Evolutionary conservation across 2,329 filamentous ascomycete species (phyloP).

Genomic region (Stagonosporopsis rhizophila): DNA sequence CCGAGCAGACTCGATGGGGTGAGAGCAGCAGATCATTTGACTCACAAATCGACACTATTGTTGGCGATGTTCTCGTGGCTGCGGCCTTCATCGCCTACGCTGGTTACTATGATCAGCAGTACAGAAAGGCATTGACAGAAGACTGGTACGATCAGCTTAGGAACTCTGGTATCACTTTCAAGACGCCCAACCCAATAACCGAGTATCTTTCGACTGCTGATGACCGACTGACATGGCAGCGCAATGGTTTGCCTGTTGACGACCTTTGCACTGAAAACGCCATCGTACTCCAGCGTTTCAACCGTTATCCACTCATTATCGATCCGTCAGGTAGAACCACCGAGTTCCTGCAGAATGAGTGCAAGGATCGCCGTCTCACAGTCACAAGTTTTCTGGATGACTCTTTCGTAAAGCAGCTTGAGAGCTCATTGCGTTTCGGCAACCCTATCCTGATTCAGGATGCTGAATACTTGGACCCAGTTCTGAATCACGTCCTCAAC

Average conservation of each 20-base stretch:
- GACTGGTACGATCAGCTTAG: conserved; percentile 96
- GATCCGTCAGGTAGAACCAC: conserved; percentile 94
- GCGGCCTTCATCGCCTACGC: conserved; percentile 96
- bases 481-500: conserved; percentile 97
- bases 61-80: conserved; percentile 95
- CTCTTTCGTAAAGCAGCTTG: conserved; percentile 96
- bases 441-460: conserved; percentile 99
- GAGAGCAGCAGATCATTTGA: conserved; percentile 98
- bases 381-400: conserved; percentile 98
- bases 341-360: conserved; percentile 94
- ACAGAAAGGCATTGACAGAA: conserved; percentile 96
- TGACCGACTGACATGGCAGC: conserved; percentile 93
- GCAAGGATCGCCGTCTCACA: conserved; percentile 89
- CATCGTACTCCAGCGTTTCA: conserved; percentile 96
- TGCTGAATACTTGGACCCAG: conserved; percentile 94
- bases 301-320: conserved; percentile 97
- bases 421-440: conserved; percentile 95
- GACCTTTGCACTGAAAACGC: conserved; percentile 99
- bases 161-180: conserved; percentile 91
- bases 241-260: conserved; percentile 90
- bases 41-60: conserved; percentile 94
- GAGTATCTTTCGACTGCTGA: conserved; percentile 97
- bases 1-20: conserved; percentile 92
- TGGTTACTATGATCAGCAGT: conserved; percentile 96
- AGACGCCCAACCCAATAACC: conserved; percentile 90